These are phyloP conservation scores for Thymus quinquecostatus DNA, from an alignment of 257 asterid genomes.

Conservation along the genomic window DNA sequence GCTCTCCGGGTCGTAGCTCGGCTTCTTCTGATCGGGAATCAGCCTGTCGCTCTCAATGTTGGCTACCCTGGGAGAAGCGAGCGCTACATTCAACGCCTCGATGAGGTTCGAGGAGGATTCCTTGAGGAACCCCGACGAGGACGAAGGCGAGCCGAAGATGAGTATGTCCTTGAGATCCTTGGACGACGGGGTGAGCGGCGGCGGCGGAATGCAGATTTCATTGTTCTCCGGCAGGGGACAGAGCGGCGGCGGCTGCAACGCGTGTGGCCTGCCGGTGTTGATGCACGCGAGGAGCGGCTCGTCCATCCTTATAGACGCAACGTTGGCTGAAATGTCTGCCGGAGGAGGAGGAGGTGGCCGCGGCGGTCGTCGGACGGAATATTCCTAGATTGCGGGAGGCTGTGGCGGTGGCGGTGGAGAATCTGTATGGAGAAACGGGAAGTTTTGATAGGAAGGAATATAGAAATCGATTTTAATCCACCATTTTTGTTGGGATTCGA, in stretches of 20 bases:
- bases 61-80: slow-evolving; percentile 38
- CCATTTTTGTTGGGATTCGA: slow-evolving; percentile 6
- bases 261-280: slow-evolving; percentile 38
- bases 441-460: neutral
- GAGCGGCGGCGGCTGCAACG: slow-evolving; percentile 42
- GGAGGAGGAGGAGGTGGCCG: neutral
- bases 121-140: slow-evolving; percentile 40
- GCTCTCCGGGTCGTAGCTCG: slow-evolving; percentile 44
- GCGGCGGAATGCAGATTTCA: slow-evolving; percentile 62
- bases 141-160: slow-evolving; percentile 67
- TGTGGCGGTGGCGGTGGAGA: slow-evolving; percentile 6
- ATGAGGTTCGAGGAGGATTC: slow-evolving; percentile 45
- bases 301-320: slow-evolving; percentile 47
- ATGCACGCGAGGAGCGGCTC: slow-evolving; percentile 70
- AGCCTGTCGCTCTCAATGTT: slow-evolving; percentile 36
- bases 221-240: slow-evolving; percentile 67
- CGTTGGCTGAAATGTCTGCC: slow-evolving; percentile 15
- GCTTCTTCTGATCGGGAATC: slow-evolving; percentile 23
- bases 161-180: slow-evolving; percentile 67
- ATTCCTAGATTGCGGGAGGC: slow-evolving; percentile 18
- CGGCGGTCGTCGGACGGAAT: slow-evolving; percentile 12
- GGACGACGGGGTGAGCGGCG: slow-evolving; percentile 62
- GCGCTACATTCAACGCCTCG: slow-evolving; percentile 48
- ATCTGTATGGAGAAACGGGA: slow-evolving; percentile 3
- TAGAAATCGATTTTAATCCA: neutral